phyloP scores from a whole-genome alignment of 495 filamentous ascomycete genomes.

The Aspergillus sclerotiicarbonarius region DNA sequence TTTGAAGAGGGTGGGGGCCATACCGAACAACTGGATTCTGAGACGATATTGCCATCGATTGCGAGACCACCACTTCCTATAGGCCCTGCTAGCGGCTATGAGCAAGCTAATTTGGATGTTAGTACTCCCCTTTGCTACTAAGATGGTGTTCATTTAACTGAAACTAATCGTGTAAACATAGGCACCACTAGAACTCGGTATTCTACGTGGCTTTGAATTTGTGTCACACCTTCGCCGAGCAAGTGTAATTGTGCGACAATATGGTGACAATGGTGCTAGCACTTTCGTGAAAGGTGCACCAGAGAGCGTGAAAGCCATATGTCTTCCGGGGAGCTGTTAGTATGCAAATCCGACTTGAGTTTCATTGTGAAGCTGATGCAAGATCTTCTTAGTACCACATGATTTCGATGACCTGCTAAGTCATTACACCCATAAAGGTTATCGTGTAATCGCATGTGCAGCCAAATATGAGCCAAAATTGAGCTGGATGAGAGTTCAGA shows the following conservation, averaged over 20 bases:
- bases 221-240: conserved; percentile 92
- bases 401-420: conserved; percentile 87
- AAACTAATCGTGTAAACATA: conserved; percentile 13
- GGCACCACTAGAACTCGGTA: conserved; percentile 70
- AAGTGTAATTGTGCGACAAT: conserved; percentile 87
- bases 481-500: conserved; percentile 90
- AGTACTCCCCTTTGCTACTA: conserved; percentile 4
- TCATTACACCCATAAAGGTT: conserved; percentile 93
- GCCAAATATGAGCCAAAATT: conserved; percentile 81
- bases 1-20: conserved; percentile 75
- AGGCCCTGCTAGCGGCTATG: conserved; percentile 4
- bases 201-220: conserved; percentile 90
- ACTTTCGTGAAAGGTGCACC: conserved; percentile 97
- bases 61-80: conserved; percentile 66
- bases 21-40: conserved; percentile 53
- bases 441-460: conserved; percentile 95
- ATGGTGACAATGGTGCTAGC: conserved; percentile 72
- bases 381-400: conserved; percentile 59
- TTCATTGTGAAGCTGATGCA: conserved; percentile 7
- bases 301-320: conserved; percentile 94
- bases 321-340: conserved; percentile 73
- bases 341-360: conserved; percentile 11
- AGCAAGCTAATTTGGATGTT: conserved; percentile 28
- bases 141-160: background rate
- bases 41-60: conserved; percentile 72